phyloP scores from a whole-genome alignment of 352 stramenopile species.

The Phytophthora vignae region DNA sequence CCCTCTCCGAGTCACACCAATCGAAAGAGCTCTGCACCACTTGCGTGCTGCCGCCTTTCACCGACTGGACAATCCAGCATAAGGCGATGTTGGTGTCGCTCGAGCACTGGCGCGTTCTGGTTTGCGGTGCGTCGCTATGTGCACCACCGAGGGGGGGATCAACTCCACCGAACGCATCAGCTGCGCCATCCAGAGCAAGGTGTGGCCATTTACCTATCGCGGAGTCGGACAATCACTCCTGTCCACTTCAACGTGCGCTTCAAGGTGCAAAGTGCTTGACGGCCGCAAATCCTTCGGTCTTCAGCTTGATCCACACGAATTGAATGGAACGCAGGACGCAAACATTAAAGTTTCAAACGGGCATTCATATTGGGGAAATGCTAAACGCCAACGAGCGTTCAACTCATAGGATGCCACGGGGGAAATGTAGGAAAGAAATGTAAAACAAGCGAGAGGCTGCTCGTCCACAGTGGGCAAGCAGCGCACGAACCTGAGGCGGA shows the following conservation, averaged over 20 bases:
- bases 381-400: constrained; percentile 35
- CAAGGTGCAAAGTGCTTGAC: neutral
- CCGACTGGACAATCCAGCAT: constrained; percentile 8
- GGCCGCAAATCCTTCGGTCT: neutral
- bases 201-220: no score
- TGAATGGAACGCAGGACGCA: neutral
- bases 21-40: neutral
- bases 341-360: neutral
- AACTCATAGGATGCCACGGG: constrained; percentile 40
- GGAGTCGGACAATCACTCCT: neutral
- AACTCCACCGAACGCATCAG: constrained; percentile 14
- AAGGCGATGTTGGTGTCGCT: neutral
- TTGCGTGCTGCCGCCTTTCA: constrained; percentile 9
- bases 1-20: neutral
- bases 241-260: constrained; percentile 1
- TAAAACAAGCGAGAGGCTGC: constrained; percentile 6
- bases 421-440: constrained; percentile 13
- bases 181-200: constrained; percentile 1
- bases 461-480: neutral
- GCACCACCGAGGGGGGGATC: neutral
- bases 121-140: neutral
- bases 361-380: constrained; percentile 38
- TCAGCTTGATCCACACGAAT: no score
- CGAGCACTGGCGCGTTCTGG: constrained; percentile 2
- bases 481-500: constrained; percentile 5